These are phyloP conservation scores for Colletotrichum camelliae DNA, from an alignment of 2,329 filamentous ascomycete species.

Conservation along the genomic window DNA sequence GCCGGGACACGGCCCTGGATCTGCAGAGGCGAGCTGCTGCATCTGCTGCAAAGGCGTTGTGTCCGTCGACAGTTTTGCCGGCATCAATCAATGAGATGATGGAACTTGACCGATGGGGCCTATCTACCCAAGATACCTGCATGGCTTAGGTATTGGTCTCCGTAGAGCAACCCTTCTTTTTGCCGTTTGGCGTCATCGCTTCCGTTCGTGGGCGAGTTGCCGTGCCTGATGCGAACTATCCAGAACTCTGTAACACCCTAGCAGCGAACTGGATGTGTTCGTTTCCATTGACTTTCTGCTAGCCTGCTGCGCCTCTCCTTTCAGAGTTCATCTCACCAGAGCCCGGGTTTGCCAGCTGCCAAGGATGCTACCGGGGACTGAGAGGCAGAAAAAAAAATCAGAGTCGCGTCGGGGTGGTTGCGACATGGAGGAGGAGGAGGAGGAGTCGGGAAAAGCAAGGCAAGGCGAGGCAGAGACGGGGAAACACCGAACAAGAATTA, in stretches of 20 bases:
- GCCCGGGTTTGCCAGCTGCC: background rate
- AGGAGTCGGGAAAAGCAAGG: background rate
- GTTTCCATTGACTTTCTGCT: constrained; percentile 11
- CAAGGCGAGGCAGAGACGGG: background rate
- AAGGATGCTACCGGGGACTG: background rate
- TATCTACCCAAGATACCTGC: background rate
- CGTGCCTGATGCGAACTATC: constrained; percentile 12
- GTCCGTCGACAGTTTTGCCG: background rate
- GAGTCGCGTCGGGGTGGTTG: background rate
- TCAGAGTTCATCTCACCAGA: constrained; percentile 18
- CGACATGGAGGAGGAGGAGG: background rate
- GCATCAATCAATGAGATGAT: background rate
- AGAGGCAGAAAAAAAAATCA: background rate
- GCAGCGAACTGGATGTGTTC: constrained; percentile 17
- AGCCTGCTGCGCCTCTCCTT: constrained; percentile 2
- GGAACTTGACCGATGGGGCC: background rate
- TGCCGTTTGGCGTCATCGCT: background rate
- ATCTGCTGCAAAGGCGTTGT: background rate
- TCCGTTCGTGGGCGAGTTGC: background rate
- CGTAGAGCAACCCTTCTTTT: background rate
- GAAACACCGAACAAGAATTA: background rate
- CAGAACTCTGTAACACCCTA: constrained; percentile 16
- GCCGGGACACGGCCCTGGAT: constrained; percentile 9
- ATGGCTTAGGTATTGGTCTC: background rate
- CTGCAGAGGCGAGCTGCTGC: background rate